Conservation (phyloP, 1,139 yeast genomes). For the Hansenula sp. region DNA sequence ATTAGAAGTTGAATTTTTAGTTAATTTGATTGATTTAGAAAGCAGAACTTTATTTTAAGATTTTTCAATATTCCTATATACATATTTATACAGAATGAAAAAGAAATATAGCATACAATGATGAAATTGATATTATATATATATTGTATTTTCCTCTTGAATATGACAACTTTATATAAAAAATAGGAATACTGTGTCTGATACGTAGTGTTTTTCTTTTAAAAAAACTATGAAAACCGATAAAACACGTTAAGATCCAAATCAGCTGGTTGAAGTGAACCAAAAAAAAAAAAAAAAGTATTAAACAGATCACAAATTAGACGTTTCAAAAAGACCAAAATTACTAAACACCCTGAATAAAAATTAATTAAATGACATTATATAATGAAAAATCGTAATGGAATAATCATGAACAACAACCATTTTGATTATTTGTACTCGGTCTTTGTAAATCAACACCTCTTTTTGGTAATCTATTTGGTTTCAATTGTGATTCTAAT, state of each 20-base stretch:
- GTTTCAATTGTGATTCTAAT: conserved; percentile 28
- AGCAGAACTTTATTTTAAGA: conserved; percentile 27
- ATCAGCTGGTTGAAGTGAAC: neutral
- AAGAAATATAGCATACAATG: too few relatives aligned
- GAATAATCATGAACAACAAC: conserved; percentile 30
- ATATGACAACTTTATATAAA: too few relatives aligned
- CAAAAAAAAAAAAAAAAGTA: neutral
- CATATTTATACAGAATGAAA: neutral
- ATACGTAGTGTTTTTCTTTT: too few relatives aligned
- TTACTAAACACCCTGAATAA: too few relatives aligned
- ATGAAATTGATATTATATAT: too few relatives aligned
- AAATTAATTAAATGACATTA: too few relatives aligned
- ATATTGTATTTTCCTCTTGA: too few relatives aligned
- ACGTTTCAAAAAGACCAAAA: too few relatives aligned
- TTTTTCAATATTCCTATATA: neutral
- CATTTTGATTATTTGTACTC: conserved; percentile 39
- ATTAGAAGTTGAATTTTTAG: conserved; percentile 78
- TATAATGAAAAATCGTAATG: too few relatives aligned
- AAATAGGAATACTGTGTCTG: too few relatives aligned
- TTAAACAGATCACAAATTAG: too few relatives aligned
- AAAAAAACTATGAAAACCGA: neutral
- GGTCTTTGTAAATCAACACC: conserved; percentile 40
- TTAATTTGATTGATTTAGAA: conserved; percentile 41
- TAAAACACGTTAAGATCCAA: neutral
- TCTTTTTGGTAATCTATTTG: conserved; percentile 22